Base-by-base conservation (phyloP, 2,329 filamentous ascomycete genomes). In the Cercospora sesami region DNA sequence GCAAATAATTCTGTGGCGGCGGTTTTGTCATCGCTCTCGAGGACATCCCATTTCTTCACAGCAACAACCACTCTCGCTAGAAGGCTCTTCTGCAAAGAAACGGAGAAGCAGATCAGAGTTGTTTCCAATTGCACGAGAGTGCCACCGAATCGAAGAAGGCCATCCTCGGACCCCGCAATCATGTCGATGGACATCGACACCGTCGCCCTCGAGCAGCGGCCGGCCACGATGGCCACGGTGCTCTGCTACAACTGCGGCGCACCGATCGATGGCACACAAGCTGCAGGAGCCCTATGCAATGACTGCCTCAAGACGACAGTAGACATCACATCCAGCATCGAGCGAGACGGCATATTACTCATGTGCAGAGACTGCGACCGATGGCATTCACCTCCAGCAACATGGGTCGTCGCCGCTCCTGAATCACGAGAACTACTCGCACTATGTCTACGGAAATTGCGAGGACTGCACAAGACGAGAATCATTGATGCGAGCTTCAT, bases 211-310 rank as follows among this genome's bases (percentile, higher is more conserved):
- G 64, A 72, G 45, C 72, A 73, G 33, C 81, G 67, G 73, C 74
- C 73, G 70, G 72, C 75, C 23, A 74, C 72, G 7, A 72, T 73
- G 21, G 77, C 78, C 68, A 92, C 89, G n/a, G 97, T 98, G 78
- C 91, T 99, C 67, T 99, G 95, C 82, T 97, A 93, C 84, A 97
- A 98, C 85, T 99, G 95, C 81, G 95, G 94, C 78, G 93, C 92
- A 69, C 90, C 94, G 45, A 97, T 99, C 76, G 94, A 97, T 81
- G 95, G 95, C 80, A 97, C 93, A 18, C 88, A 89, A 14, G 86
- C 92, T 28, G 90, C 91, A 63, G 93, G 93, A 70, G 94, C 95
- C 48, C 89, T 97, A 66, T 99, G 95, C 83, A 93, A 93, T 80
- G 94, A 98, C 84, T 98, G 95, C 81, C 89, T 98, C 78, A 97